A percentile compares a stretch with the other conserved stretches of the same genome.
phyloP scores from a whole-genome alignment of 345 rosid species.

The Hypericum perforatum region DNA sequence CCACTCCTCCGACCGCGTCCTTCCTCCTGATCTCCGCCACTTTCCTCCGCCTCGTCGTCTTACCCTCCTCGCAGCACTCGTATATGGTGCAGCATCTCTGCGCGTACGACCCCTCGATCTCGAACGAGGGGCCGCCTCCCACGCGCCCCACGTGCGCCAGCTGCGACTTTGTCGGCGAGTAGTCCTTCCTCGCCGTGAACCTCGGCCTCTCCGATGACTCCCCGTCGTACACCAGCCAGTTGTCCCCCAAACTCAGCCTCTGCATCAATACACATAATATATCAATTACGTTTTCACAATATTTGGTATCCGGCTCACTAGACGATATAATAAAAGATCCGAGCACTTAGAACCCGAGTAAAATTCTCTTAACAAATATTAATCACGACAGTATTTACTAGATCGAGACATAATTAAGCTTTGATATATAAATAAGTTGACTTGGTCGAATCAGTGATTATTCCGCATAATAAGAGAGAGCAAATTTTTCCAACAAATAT shows the following conservation, averaged over 20 bases:
- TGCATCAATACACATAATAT: slow-evolving; percentile 5
- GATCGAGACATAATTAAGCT: no score
- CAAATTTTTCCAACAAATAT: no score
- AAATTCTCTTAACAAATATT: no score
- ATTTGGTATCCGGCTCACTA: no score
- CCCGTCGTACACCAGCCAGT: slow-evolving; percentile 78
- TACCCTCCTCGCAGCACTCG: slow-evolving; percentile 17
- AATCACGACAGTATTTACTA: no score
- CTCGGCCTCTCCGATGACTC: slow-evolving; percentile 48
- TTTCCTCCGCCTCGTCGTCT: slow-evolving; percentile 25
- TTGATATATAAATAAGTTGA: no score
- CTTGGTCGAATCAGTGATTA: no score
- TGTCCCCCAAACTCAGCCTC: slow-evolving; percentile 66
- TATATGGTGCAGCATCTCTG: slow-evolving; percentile 56
- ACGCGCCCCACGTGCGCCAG: slow-evolving; percentile 40
- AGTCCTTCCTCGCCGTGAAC: slow-evolving; percentile 46
- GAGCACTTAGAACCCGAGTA: no score
- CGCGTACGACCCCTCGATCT: slow-evolving; percentile 70
- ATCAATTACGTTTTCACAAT: no score
- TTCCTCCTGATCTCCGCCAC: slow-evolving; percentile 66
- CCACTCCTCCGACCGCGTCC: slow-evolving; percentile 50
- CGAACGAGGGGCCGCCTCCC: slow-evolving; percentile 23
- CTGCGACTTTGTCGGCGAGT: slow-evolving; percentile 24
- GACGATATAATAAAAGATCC: no score
- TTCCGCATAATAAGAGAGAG: no score